A percentile compares a stretch with the other conserved stretches of the same genome.
Evolutionary conservation across 73 alveolate genomes (phyloP).

Genomic region (Uronychia binucleata): DNA sequence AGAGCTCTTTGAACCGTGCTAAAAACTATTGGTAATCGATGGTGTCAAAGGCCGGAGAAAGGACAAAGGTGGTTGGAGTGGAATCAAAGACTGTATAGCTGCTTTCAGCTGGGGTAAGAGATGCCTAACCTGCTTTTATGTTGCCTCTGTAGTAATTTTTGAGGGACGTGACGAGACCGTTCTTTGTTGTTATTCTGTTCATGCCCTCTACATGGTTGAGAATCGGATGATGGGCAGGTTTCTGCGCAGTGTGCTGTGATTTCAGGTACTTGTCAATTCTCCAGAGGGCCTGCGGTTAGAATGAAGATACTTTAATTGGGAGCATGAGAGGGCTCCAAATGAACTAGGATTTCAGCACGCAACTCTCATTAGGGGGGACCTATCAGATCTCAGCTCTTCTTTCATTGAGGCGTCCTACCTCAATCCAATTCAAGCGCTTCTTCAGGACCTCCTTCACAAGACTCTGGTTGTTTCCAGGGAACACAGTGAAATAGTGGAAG

Average conservation of each 20-base stretch:
- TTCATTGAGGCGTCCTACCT: constrained; percentile 1
- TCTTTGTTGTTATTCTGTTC: constrained; percentile 51
- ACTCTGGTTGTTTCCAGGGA: constrained; percentile 6
- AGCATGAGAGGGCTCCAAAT: neutral
- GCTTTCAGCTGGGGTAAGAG: constrained; percentile 4
- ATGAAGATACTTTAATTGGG: neutral
- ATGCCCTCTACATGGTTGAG: constrained; percentile 57
- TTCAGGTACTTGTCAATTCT: neutral
- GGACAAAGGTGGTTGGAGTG: constrained; percentile 63
- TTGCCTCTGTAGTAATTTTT: constrained; percentile 30
- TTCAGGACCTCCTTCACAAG: neutral
- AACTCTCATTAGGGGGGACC: neutral
- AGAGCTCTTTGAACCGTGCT: constrained; percentile 57
- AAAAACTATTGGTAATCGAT: constrained; percentile 39
- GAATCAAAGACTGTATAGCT: constrained; percentile 55
- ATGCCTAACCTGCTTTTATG: constrained; percentile 10
- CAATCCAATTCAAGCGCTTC: constrained; percentile 9
- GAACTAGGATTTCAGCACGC: neutral
- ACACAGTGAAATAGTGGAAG: neutral
- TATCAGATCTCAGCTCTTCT: no score
- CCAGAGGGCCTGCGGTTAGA: neutral
- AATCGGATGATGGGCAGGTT: neutral
- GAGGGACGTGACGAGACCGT: constrained; percentile 55
- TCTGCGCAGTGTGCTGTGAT: neutral
- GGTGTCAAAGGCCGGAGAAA: constrained; percentile 21